Conservation (phyloP, 2,329 filamentous ascomycete species). For the Diaporthe nobilis region DNA sequence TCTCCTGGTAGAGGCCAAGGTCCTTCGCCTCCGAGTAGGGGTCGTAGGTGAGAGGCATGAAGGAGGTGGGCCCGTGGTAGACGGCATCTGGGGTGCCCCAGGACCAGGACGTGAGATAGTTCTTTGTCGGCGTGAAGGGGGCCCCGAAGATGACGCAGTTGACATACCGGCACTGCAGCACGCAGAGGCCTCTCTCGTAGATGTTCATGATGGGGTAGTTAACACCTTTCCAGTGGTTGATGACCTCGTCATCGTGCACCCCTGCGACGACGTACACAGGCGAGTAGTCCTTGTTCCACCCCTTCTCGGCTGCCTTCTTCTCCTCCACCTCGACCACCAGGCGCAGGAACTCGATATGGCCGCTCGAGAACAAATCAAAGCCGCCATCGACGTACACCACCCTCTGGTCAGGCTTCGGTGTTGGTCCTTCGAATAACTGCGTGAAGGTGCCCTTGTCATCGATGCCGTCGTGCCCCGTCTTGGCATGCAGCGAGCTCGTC, state of each 20-base stretch:
- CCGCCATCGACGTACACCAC: conserved; percentile 97
- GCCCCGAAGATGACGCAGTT: conserved; percentile 90
- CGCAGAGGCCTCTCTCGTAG: conserved; percentile 94
- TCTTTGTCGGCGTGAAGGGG: conserved; percentile 85
- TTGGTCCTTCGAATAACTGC: conserved; percentile 78
- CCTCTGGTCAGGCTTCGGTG: conserved; percentile 81
- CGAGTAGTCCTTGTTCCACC: conserved; percentile 86
- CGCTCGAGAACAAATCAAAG: conserved; percentile 96
- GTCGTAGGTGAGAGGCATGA: conserved; percentile 85
- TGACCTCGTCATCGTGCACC: conserved; percentile 93
- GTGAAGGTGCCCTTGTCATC: conserved; percentile 77
- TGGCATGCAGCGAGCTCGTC: conserved; percentile 63
- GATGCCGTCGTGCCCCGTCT: conserved; percentile 55
- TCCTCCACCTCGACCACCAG: conserved; percentile 82
- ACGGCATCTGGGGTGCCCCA: conserved; percentile 82
- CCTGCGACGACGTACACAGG: conserved; percentile 93
- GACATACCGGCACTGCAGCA: conserved; percentile 95
- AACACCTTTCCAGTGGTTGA: conserved; percentile 96
- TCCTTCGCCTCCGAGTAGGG: conserved; percentile 85
- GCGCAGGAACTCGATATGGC: conserved; percentile 94
- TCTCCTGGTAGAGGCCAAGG: conserved; percentile 87
- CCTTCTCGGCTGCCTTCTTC: conserved; percentile 73
- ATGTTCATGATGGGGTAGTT: conserved; percentile 99
- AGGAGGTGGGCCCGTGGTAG: conserved; percentile 96
- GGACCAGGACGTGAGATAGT: conserved; percentile 83